A percentile compares a stretch with the other conserved stretches of the same genome.
Conservation (phyloP, 768 basidiomycete species). For the Calvatia gigantea region DNA sequence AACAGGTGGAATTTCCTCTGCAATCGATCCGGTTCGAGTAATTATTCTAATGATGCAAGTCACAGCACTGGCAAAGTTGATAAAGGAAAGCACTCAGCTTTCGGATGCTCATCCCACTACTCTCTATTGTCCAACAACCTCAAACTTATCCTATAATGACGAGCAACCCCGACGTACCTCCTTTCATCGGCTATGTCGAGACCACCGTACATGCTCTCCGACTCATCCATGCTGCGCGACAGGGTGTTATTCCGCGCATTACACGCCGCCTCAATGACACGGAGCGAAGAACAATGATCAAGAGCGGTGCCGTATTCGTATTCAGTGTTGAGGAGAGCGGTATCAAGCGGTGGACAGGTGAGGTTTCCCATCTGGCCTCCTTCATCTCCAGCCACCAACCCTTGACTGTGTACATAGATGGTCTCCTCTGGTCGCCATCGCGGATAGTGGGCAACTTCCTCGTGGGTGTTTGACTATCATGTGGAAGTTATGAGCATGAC, state of each 20-base stretch:
- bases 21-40: slow-evolving; percentile 29
- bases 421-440: slow-evolving; percentile 78
- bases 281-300: slow-evolving; percentile 66
- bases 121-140: slow-evolving; percentile 53
- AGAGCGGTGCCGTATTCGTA: slow-evolving; percentile 73
- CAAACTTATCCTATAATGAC: slow-evolving; percentile 47
- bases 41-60: slow-evolving; percentile 35
- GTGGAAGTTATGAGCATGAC: neutral
- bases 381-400: slow-evolving; percentile 16
- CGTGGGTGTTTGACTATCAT: slow-evolving; percentile 35
- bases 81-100: slow-evolving; percentile 38
- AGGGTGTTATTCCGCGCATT: slow-evolving; percentile 77
- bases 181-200: slow-evolving; percentile 79
- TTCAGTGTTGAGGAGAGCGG: slow-evolving; percentile 88
- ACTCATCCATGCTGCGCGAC: slow-evolving; percentile 77
- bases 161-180: slow-evolving; percentile 54
- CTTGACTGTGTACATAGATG: slow-evolving; percentile 35
- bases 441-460: slow-evolving; percentile 84
- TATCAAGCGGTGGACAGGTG: slow-evolving; percentile 85
- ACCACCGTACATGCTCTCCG: slow-evolving; percentile 79
- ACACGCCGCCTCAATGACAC: slow-evolving; percentile 81
- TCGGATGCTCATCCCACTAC: slow-evolving; percentile 39
- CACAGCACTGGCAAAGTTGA: slow-evolving; percentile 33
- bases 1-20: slow-evolving; percentile 11
- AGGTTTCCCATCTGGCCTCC: slow-evolving; percentile 14